phyloP scores from a whole-genome alignment of 116 monocot genomes.

The Phalaenopsis hybrid region DNA sequence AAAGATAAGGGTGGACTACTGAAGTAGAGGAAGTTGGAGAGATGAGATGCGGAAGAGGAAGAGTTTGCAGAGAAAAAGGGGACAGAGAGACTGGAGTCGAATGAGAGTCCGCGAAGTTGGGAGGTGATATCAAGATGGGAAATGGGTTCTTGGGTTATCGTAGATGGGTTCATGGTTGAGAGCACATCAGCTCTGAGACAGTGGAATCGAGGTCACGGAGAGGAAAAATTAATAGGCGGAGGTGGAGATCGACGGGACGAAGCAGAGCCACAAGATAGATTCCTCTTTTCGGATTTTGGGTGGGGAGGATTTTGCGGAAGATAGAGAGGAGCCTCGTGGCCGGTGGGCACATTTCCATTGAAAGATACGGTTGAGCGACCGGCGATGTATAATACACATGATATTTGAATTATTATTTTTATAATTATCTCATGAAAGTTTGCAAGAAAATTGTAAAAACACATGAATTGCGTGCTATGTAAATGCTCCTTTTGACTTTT shows the following conservation, averaged over 20 bases:
- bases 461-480: too few relatives aligned
- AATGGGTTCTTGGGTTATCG: slow-evolving; percentile 19
- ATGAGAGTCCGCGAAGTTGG: background rate
- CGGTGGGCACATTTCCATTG: too few relatives aligned
- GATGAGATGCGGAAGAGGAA: slow-evolving; percentile 9
- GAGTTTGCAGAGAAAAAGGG: slow-evolving; percentile 2
- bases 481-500: too few relatives aligned
- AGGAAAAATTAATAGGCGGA: background rate
- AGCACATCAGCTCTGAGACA: background rate
- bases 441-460: too few relatives aligned
- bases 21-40: slow-evolving; percentile 1
- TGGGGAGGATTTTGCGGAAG: too few relatives aligned
- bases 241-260: background rate
- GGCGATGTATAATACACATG: too few relatives aligned
- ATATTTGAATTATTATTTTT: too few relatives aligned
- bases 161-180: slow-evolving; percentile 13
- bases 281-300: too few relatives aligned
- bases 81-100: background rate
- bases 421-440: too few relatives aligned
- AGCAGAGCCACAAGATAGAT: too few relatives aligned
- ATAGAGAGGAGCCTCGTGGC: too few relatives aligned
- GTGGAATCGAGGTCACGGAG: background rate
- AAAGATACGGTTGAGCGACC: too few relatives aligned
- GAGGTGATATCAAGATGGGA: background rate
- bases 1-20: slow-evolving; percentile 3